Evolutionary conservation across 1,284 basidiomycete species (phyloP).

Genomic region (Mycosarcoma mackinlayi): DNA sequence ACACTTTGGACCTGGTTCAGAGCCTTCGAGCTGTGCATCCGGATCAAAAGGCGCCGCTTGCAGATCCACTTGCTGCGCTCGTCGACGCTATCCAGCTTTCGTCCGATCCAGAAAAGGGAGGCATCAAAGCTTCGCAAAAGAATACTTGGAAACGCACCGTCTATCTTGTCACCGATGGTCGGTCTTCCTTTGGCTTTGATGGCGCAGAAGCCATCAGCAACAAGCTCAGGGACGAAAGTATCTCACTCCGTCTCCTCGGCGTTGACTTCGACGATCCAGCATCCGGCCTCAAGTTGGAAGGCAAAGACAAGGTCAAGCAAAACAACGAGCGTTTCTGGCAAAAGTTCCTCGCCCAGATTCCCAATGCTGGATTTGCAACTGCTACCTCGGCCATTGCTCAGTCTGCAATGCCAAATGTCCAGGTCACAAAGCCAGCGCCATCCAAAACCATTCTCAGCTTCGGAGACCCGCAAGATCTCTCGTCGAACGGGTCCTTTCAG

Average conservation of each 20-base stretch:
- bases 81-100: constrained; percentile 83
- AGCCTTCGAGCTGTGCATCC: constrained; percentile 65
- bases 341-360: constrained; percentile 71
- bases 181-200: constrained; percentile 41
- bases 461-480: constrained; percentile 48
- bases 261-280: constrained; percentile 85
- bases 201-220: constrained; percentile 38
- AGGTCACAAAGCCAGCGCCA: constrained; percentile 50
- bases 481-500: constrained; percentile 77
- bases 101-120: constrained; percentile 51
- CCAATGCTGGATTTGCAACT: constrained; percentile 72
- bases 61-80: constrained; percentile 79
- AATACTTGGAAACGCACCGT: constrained; percentile 59
- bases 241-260: constrained; percentile 71
- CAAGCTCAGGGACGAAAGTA: constrained; percentile 42
- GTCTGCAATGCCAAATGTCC: constrained; percentile 46
- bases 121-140: constrained; percentile 44
- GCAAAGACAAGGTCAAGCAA: constrained; percentile 80
- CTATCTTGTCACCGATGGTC: constrained; percentile 67
- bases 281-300: constrained; percentile 75
- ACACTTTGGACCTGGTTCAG: constrained; percentile 79
- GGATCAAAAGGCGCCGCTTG: constrained; percentile 18
- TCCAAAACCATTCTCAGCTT: constrained; percentile 50
- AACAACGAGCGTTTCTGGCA: constrained; percentile 82
- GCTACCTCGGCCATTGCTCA: constrained; percentile 50